Base-by-base conservation (phyloP, 495 filamentous ascomycete genomes). In the Talaromyces nanjingensis region DNA sequence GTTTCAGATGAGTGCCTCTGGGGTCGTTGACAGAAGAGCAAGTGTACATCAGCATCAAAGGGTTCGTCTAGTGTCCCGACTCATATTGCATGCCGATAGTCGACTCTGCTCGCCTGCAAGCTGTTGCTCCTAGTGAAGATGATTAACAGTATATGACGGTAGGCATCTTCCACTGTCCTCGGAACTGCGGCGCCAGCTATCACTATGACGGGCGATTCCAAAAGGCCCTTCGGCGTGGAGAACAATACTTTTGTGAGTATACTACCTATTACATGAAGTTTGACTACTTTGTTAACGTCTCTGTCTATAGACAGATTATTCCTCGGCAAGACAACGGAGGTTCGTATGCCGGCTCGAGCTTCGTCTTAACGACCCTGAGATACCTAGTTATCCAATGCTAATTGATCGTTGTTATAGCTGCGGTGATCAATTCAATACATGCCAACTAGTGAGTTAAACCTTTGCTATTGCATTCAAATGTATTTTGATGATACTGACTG, bases 201-300 rank as follows among this genome's bases (percentile, higher is more conserved):
- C 29, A 75, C 66, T 9, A 68, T 73, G 54, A 77, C 78, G 0
- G 72, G 18, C 18, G 72, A 80, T 59, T 56, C 71, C 11, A 62
- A 68, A 39, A 65, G 75, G 31, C 79, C 79, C 12, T 84, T 80
- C 65, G 74, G 68, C 53, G 79, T 82, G 3, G 70, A 77, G 20
- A 77, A 78, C 1, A 65, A 77, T 62, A 81, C 75, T 3, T 83
- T 83, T 67, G 79, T 83, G 27, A 27, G 27, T 27, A 27, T 27
- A 27, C 27, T 27, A 27, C 3, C 27, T 27, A 27, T 27, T 27
- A 27, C 27, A 27, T 27, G 27, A 27, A 27, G 27, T 27, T 27
- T 27, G 27, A 27, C 27, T 0, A 27, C 27, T 83, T 83, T 67
- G 79, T 83, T 53, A 34, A 56, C 11, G 20, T 7, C 27, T 65